phyloP scores from a whole-genome alignment of 257 asterid species.

The Prunella vulgaris region DNA sequence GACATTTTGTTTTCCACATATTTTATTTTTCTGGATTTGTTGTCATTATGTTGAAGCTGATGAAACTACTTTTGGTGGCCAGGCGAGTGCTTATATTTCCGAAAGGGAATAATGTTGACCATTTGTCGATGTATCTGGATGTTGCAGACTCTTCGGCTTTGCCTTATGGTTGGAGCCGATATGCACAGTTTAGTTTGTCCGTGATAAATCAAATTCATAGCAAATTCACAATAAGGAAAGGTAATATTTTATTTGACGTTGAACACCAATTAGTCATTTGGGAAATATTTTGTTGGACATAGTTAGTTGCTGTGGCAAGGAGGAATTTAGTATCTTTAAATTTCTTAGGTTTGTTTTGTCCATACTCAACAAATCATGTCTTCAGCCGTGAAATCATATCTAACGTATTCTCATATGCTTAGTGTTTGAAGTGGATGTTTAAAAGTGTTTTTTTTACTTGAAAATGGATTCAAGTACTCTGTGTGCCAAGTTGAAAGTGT shows the following conservation, averaged over 20 bases:
- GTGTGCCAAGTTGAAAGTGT: no score
- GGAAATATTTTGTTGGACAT: not conserved
- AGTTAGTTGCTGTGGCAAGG: not conserved
- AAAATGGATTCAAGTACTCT: not conserved
- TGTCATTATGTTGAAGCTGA: slow-evolving; percentile 28
- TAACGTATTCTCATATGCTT: not conserved
- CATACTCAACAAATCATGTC: not conserved
- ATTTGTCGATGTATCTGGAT: slow-evolving; percentile 78
- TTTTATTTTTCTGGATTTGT: not conserved
- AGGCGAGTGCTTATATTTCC: slow-evolving; percentile 89
- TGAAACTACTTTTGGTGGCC: slow-evolving; percentile 27
- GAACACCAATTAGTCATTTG: slow-evolving; percentile 1
- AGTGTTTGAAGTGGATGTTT: not conserved
- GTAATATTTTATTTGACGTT: slow-evolving; percentile 26
- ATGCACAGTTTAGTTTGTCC: slow-evolving; percentile 77
- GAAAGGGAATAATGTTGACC: slow-evolving; percentile 80
- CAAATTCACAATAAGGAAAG: slow-evolving; percentile 68
- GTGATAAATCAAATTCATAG: slow-evolving; percentile 59
- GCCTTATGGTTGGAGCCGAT: slow-evolving; percentile 90
- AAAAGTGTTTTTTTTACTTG: not conserved
- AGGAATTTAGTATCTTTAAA: not conserved
- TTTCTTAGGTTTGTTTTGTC: not conserved
- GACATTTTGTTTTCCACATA: not conserved
- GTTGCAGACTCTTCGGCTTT: slow-evolving; percentile 64
- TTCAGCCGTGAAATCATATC: not conserved